Conservation (phyloP, 441 rosid genomes). For the Arabidopsis hybrid region DNA sequence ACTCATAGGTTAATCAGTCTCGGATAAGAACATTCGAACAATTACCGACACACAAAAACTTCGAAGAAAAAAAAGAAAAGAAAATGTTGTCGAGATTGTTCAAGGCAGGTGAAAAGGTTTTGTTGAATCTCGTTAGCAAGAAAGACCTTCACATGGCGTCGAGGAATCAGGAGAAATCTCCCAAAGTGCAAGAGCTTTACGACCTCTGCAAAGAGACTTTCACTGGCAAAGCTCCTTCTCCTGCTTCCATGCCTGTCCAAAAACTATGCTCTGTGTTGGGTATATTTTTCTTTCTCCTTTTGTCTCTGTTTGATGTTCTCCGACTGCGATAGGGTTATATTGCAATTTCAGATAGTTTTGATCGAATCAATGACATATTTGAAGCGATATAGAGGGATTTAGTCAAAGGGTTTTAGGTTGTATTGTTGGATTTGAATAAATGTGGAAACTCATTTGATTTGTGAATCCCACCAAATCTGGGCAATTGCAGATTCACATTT, state of each 20-base stretch:
- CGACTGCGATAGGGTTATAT: background rate
- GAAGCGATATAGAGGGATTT: conserved; percentile 11
- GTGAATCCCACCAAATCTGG: conserved; percentile 5
- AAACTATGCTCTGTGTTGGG: conserved; percentile 78
- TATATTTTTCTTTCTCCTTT: conserved; percentile 50
- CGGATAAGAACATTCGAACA: conserved; percentile 43
- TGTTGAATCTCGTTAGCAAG: conserved; percentile 41
- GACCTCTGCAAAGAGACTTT: conserved; percentile 66
- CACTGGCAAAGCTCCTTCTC: conserved; percentile 64
- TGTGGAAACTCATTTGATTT: conserved; percentile 5
- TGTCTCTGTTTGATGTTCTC: conserved; percentile 21
- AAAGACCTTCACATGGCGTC: conserved; percentile 56
- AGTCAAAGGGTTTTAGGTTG: conserved; percentile 1
- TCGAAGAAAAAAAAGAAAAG: conserved; percentile 14
- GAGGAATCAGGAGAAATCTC: conserved; percentile 46
- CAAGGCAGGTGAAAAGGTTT: conserved; percentile 56
- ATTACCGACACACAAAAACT: conserved; percentile 31
- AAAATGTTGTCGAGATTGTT: conserved; percentile 59
- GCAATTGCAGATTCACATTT: conserved; percentile 18
- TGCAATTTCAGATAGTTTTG: conserved; percentile 8
- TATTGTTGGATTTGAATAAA: conserved; percentile 32
- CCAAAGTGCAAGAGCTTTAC: conserved; percentile 71
- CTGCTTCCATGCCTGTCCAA: conserved; percentile 54
- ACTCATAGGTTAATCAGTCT: conserved; percentile 10
- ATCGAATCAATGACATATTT: conserved; percentile 1